Base-by-base conservation (phyloP, 225 moss, liverwort and hornwort species). In the Bryum argenteum region DNA sequence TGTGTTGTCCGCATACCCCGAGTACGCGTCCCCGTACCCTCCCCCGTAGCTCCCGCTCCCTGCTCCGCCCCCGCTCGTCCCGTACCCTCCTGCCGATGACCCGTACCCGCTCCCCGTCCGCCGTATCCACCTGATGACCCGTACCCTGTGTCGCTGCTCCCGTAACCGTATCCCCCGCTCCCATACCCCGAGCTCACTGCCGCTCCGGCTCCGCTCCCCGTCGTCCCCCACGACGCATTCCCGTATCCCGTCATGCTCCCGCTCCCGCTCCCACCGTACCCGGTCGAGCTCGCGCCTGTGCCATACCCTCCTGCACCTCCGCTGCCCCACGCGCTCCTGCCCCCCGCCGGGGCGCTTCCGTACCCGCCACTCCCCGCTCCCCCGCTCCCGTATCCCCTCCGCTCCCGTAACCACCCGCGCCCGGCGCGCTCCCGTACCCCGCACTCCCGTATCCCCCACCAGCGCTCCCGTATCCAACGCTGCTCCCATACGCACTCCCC, bases 181-280 rank as follows among this genome's bases (percentile, higher is more conserved):
- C 91, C 91, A 11, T 97, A 97, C 7, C 90, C 95, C 1, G 93
- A 90, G 39, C 97, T 92, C 42, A 92, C 88, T 3, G 92, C 92
- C 3, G 94, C 92, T 18, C 92, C 97, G 0, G 79, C 80, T 1
- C 97, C 91, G 42, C 89, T 87, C 33, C 91, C 96, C 22, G 90
- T 90, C 13, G 97, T 91, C 41, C 90, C 92, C 94, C 92, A 94
- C 1, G 86, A 90, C 16, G 92, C 74, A 80, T 74, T 82, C 66
- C 94, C 97, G 56, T 97, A 97, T 19, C 91, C 97, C 67, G 79
- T 91, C 87, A 87, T 84, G 80, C 89, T 87, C 13, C 82, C 84
- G 15, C 82, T 90, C 39, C 86, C 93, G 70, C 85, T 85, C 54
- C 89, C 91, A 18, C 85, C 85, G 61, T 91, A 91, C 3, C 88